A percentile compares a stretch with the other conserved stretches of the same genome.
These are phyloP conservation scores for Leishmania mexicana DNA, from an alignment of 208 protist genomes.

Conservation along the genomic window DNA sequence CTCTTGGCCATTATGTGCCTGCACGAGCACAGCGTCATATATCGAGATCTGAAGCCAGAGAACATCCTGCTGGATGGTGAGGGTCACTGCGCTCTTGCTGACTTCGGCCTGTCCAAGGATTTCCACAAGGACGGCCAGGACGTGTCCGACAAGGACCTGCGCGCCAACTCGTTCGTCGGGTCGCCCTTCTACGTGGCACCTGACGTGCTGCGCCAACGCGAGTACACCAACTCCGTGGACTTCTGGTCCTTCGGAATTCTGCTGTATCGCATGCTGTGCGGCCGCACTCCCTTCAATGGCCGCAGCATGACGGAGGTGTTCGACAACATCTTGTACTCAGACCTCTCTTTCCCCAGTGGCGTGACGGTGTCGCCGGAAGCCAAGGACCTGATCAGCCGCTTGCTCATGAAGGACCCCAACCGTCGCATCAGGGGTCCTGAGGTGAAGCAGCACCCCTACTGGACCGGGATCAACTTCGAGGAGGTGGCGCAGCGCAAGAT, in stretches of 20 bases:
- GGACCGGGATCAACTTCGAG: conserved; percentile 90
- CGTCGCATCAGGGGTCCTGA: conserved; percentile 88
- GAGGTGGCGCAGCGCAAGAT: conserved; percentile 89
- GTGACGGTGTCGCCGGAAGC: conserved; percentile 84
- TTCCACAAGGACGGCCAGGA: conserved; percentile 87
- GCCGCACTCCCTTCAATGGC: conserved; percentile 94
- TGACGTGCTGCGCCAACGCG: conserved; percentile 93
- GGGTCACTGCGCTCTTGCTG: conserved; percentile 89
- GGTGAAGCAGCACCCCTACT: conserved; percentile 91
- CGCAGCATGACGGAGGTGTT: conserved; percentile 94
- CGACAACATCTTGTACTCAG: conserved; percentile 93
- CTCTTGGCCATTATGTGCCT: conserved; percentile 92
- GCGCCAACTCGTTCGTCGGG: conserved; percentile 93
- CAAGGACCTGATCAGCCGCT: conserved; percentile 90
- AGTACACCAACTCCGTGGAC: conserved; percentile 97
- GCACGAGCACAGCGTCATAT: conserved; percentile 95
- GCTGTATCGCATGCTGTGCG: conserved; percentile 97
- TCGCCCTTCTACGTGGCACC: conserved; percentile 95
- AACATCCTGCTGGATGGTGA: conserved; percentile 89
- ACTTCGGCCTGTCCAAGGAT: conserved; percentile 94
- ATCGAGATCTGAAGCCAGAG: conserved; percentile 95
- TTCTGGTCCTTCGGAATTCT: conserved; percentile 98
- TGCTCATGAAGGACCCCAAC: conserved; percentile 89
- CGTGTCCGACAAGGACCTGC: conserved; percentile 70
- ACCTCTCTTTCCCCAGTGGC: conserved; percentile 89